Conservation (phyloP, 2,329 filamentous ascomycete genomes). For the Exophiala lecanii-corni region DNA sequence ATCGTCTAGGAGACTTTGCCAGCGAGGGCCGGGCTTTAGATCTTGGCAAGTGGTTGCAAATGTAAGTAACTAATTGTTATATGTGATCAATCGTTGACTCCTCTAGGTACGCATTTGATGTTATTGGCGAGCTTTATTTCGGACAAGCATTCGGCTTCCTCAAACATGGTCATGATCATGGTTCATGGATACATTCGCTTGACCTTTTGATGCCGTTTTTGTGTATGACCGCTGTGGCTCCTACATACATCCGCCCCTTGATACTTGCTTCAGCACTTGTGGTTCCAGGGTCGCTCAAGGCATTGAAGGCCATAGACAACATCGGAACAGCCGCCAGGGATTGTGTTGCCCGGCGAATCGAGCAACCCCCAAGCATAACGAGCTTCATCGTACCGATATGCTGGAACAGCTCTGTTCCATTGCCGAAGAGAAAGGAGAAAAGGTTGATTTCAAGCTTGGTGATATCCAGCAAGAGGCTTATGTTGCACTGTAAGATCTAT, state of each 20-base stretch:
- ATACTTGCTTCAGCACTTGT: conserved; percentile 28
- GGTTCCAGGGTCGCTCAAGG: conserved; percentile 24
- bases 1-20: conserved; percentile 21
- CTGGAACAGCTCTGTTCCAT: conserved; percentile 31
- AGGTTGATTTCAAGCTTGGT: conserved; percentile 29
- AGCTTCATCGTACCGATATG: conserved; percentile 28
- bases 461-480: conserved; percentile 22
- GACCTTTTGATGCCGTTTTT: conserved; percentile 33
- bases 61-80: conserved; percentile 19
- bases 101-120: conserved; percentile 39
- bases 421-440: conserved; percentile 28
- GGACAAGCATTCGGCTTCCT: conserved; percentile 42
- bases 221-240: conserved; percentile 29
- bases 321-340: conserved; percentile 28
- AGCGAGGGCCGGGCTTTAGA: conserved; percentile 21
- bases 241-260: conserved; percentile 30
- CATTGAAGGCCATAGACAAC: conserved; percentile 28
- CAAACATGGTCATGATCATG: conserved; percentile 35
- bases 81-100: conserved; percentile 3
- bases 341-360: conserved; percentile 26
- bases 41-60: conserved; percentile 28
- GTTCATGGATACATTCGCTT: conserved; percentile 35
- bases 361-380: conserved; percentile 15
- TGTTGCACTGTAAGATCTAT: conserved; percentile 12
- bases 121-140: conserved; percentile 40